Evolutionary conservation across 805 yeast species (phyloP), one percentile per base, ranked within the genome.

Genomic region (Jamesozyma spencerorum): DNA sequence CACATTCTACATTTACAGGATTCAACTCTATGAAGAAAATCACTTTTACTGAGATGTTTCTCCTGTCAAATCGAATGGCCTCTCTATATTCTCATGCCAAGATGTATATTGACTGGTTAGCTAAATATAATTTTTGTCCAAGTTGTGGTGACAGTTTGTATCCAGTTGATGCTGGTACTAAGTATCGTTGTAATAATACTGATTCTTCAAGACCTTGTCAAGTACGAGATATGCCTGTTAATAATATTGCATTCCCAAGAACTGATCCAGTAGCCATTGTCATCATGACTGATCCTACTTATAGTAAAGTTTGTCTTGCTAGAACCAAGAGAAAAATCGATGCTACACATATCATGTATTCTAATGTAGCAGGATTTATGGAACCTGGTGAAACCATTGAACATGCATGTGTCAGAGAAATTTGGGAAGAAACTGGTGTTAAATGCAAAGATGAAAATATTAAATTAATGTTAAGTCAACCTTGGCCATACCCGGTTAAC

Each of bases 401-500:
- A 61, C 80, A 77, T 36, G 92, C 95, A 11, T 83, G 90, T 18
- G 67, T 79, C 34, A 69, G 98, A 47, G 98, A 90, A 60, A 81
- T 85, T 24, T 88, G 92, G 86, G 98, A 90, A 59, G 98, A 90
- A 61, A 81, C 97, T 4, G 98, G 98, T 6, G 82, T 86, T 28
- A 70, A 63, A 39, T 78, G 77, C 39, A 48, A 62, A 3, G 60
- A 71, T 22, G 64, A 65, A 12, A 59, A 72, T 3, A 81, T 90
- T 22, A 62, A 69, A 38, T 71, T 90, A 39, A 63, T 81, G 18
- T 69, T 77, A 51, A 75, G 92, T 11, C 97, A 90, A 63, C 97
- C 98, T 3, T 90, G 98, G 98, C 98, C 98, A 14, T 90, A 79
- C 61, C 97, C 97, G 1, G 87, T 85, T 0, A 86, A 81, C 57